These are phyloP conservation scores for Daedalea quercina DNA, from an alignment of 768 basidiomycete species.

Conservation along the genomic window DNA sequence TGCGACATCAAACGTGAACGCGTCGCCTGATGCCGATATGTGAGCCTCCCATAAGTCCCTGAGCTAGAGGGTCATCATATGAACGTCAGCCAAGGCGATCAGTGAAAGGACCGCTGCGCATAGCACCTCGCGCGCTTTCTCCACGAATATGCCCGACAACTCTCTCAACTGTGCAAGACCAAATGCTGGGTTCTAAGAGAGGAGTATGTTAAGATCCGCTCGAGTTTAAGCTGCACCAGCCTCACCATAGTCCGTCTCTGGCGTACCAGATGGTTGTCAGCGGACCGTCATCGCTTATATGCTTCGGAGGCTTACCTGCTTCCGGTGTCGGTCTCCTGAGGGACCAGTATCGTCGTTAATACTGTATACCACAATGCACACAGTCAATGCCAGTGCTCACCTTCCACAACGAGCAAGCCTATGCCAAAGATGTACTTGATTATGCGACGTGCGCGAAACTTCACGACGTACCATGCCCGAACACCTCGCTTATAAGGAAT, in stretches of 20 bases:
- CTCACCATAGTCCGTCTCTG: not conserved
- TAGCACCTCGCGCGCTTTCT: constrained; percentile 45
- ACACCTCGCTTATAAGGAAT: constrained; percentile 30
- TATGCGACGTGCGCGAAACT: not conserved
- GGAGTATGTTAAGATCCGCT: not conserved
- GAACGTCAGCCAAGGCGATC: not conserved
- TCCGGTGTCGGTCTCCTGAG: constrained; percentile 28
- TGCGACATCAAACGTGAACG: constrained; percentile 20
- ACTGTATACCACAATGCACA: too few relatives aligned
- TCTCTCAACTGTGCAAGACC: constrained; percentile 52
- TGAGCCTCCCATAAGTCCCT: constrained; percentile 8
- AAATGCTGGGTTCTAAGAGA: constrained; percentile 56
- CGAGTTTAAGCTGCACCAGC: not conserved
- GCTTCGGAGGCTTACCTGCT: constrained; percentile 26
- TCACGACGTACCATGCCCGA: constrained; percentile 30
- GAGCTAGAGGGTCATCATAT: not conserved
- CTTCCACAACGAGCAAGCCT: not conserved
- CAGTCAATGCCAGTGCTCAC: not conserved
- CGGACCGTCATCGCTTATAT: not conserved
- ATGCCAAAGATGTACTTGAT: not conserved
- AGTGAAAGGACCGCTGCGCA: not conserved
- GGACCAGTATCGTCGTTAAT: too few relatives aligned
- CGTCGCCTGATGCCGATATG: constrained; percentile 17
- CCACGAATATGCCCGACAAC: constrained; percentile 48
- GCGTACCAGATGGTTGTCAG: not conserved